A percentile compares a stretch with the other conserved stretches of the same genome.
Evolutionary conservation across 441 rosid species (phyloP).

Genomic region (Gossypium schwendimanii): DNA sequence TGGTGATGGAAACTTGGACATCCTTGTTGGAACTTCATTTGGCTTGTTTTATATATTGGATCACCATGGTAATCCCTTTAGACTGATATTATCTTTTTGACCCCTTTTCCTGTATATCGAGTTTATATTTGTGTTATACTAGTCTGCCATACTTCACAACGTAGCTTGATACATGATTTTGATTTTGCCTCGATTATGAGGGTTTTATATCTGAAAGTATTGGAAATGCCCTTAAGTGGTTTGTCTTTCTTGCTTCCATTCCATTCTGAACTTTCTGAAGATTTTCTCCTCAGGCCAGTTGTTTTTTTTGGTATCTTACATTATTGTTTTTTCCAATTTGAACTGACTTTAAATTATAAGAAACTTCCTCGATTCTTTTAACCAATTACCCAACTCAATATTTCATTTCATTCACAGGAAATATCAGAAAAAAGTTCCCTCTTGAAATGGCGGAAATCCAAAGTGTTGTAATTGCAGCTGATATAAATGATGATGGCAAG

Average conservation of each 20-base stretch:
- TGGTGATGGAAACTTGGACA: constrained; percentile 97
- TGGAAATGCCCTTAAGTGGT: not conserved
- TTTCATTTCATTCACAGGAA: constrained; percentile 49
- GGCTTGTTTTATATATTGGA: constrained; percentile 94
- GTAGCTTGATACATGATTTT: not conserved
- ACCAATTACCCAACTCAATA: constrained; percentile 12
- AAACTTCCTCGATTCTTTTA: constrained; percentile 14
- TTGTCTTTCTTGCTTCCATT: not conserved
- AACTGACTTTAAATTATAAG: constrained; percentile 9
- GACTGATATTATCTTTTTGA: not conserved
- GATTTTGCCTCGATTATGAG: not conserved
- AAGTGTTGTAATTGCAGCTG: constrained; percentile 94
- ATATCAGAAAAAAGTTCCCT: constrained; percentile 77
- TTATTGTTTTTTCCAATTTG: not conserved
- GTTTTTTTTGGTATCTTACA: not conserved
- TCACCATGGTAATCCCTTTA: constrained; percentile 67
- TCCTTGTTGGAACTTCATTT: constrained; percentile 93
- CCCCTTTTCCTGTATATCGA: not conserved
- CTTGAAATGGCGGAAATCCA: constrained; percentile 99
- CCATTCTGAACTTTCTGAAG: not conserved
- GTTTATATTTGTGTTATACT: not conserved
- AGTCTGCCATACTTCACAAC: not conserved
- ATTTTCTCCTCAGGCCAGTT: not conserved
- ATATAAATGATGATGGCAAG: constrained; percentile 98
- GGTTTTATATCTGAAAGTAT: not conserved